Percentiles rank a stretch among this genome's conserved stretches.
Conservation (phyloP, 345 rosid genomes). For the Euphorbia pulcherrima region DNA sequence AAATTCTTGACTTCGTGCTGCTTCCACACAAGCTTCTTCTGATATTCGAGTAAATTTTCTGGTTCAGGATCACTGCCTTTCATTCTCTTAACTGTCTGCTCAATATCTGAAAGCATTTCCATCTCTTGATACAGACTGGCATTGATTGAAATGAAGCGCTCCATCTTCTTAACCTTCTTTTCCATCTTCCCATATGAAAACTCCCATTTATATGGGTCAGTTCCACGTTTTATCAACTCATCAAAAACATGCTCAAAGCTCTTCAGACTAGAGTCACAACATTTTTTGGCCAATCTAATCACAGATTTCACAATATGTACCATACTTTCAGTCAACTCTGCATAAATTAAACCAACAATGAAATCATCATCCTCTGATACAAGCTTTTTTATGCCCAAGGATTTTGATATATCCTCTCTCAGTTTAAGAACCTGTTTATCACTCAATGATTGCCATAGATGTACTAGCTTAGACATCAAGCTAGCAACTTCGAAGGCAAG, state of each 20-base stretch:
- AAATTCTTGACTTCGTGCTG: conserved; percentile 74
- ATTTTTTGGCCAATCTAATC: conserved; percentile 65
- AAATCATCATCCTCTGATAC: conserved; percentile 78
- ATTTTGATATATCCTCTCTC: conserved; percentile 61
- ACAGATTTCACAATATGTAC: conserved; percentile 63
- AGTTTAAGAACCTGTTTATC: conserved; percentile 74
- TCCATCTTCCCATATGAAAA: conserved; percentile 80
- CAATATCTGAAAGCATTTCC: conserved; percentile 74
- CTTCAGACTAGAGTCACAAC: conserved; percentile 61
- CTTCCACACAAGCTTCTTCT: conserved; percentile 80
- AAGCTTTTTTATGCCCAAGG: conserved; percentile 70
- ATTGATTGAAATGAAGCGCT: conserved; percentile 63
- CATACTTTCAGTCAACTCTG: conserved; percentile 65
- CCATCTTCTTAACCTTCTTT: conserved; percentile 77
- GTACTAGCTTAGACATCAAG: conserved; percentile 77
- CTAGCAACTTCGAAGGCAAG: conserved; percentile 86
- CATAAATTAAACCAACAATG: conserved; percentile 52
- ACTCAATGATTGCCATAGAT: conserved; percentile 83
- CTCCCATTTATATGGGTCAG: conserved; percentile 71
- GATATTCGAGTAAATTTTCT: conserved; percentile 54
- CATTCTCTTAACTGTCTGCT: conserved; percentile 75
- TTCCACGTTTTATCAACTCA: conserved; percentile 48
- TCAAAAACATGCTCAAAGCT: conserved; percentile 54
- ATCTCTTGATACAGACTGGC: conserved; percentile 82
- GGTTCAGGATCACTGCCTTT: conserved; percentile 49